phyloP scores from a whole-genome alignment of 1,284 basidiomycete genomes.

The Tilletia setariae region DNA sequence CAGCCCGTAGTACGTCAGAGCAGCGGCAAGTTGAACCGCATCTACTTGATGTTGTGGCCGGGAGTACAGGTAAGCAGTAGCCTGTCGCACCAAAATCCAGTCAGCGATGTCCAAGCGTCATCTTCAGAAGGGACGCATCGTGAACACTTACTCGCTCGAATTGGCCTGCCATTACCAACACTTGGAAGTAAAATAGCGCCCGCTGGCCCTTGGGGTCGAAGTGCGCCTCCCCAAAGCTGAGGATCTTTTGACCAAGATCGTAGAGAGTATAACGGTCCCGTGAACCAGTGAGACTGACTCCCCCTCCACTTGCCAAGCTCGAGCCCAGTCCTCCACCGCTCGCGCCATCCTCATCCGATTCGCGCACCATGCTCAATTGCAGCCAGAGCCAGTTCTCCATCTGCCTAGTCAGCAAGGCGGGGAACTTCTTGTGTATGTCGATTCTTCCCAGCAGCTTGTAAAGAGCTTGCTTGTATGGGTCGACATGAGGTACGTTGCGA shows the following conservation, averaged over 20 bases:
- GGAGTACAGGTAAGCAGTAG: conserved; percentile 84
- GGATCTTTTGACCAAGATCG: conserved; percentile 73
- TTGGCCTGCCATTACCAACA: conserved; percentile 85
- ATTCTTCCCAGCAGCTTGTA: conserved; percentile 94
- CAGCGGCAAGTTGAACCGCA: conserved; percentile 89
- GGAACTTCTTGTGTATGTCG: conserved; percentile 75
- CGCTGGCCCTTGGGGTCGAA: conserved; percentile 75
- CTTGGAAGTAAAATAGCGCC: conserved; percentile 75
- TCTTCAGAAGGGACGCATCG: too few species aligned
- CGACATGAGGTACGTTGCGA: conserved; percentile 58
- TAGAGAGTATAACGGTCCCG: conserved; percentile 64
- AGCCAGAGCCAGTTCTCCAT: conserved; percentile 99
- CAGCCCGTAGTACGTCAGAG: conserved; percentile 87
- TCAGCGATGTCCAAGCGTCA: background rate
- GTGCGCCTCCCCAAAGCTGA: conserved; percentile 74
- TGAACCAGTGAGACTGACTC: conserved; percentile 14
- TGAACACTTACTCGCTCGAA: conserved; percentile 76
- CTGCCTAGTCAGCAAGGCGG: conserved; percentile 78
- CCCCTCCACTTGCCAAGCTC: conserved; percentile 29
- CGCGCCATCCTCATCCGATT: conserved; percentile 48
- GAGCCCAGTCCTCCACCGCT: conserved; percentile 28
- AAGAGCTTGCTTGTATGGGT: conserved; percentile 91
- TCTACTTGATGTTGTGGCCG: conserved; percentile 84
- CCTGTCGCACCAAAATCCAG: conserved; percentile 58
- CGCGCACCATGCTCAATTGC: conserved; percentile 73